Percentiles rank a stretch among this genome's conserved stretches.
These are phyloP conservation scores for Papiliotrema laurentii DNA, from an alignment of 1,284 basidiomycete genomes.

Conservation along the genomic window DNA sequence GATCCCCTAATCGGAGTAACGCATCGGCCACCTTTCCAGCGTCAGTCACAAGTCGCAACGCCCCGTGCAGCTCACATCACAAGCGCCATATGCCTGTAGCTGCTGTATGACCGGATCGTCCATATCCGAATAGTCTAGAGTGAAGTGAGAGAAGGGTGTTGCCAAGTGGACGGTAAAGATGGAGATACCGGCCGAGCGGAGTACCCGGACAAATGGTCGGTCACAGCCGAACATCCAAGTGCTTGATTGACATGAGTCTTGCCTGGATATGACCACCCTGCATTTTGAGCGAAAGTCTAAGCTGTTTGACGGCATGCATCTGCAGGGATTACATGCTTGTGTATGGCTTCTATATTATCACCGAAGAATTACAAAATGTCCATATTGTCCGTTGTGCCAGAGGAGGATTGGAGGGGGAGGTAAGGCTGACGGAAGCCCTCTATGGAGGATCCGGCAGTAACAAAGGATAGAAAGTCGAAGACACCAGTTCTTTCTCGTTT, in stretches of 20 bases:
- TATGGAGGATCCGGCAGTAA: not conserved
- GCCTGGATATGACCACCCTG: no score
- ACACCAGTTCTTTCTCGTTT: not conserved
- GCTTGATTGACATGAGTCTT: not conserved
- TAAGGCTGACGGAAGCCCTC: not conserved
- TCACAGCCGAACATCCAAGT: not conserved
- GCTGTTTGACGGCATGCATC: no score
- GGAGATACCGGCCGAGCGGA: not conserved
- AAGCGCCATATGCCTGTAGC: conserved; percentile 3
- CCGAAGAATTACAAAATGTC: not conserved
- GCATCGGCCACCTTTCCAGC: conserved; percentile 4
- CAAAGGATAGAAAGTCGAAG: not conserved
- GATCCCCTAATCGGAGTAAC: not conserved
- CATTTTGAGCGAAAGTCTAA: no score
- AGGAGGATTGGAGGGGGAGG: not conserved
- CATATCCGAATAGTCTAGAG: not conserved
- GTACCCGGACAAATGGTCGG: not conserved
- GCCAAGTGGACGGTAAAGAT: not conserved
- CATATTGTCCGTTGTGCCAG: not conserved
- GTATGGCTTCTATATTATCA: not conserved
- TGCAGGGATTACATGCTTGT: not conserved
- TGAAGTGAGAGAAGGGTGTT: not conserved
- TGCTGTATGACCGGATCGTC: not conserved
- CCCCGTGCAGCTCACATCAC: conserved; percentile 2
- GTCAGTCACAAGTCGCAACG: not conserved